Percentiles rank a stretch among this genome's conserved stretches.
Evolutionary conservation across 805 yeast genomes (phyloP).

Genomic region (Spathaspora gorwiae): DNA sequence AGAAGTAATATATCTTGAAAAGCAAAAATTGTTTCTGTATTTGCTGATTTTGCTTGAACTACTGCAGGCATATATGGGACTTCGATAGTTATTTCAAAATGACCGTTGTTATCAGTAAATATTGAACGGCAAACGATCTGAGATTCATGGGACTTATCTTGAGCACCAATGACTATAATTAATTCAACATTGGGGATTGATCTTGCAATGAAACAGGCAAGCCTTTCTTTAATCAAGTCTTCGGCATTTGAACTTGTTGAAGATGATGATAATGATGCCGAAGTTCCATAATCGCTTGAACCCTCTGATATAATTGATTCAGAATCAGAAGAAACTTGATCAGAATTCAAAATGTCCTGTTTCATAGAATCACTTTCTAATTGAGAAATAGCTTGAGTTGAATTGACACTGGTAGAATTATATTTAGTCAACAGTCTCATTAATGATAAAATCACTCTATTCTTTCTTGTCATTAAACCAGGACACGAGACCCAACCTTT

Average conservation of each 20-base stretch:
- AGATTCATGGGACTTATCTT: constrained; percentile 22
- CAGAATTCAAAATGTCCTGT: constrained; percentile 19
- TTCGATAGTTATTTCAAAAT: constrained; percentile 49
- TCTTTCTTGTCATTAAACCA: constrained; percentile 67
- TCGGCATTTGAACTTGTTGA: constrained; percentile 23
- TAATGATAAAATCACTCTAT: constrained; percentile 60
- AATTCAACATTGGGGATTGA: constrained; percentile 57
- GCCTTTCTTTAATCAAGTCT: constrained; percentile 54
- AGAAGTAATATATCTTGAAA: constrained; percentile 44
- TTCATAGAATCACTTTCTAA: constrained; percentile 22
- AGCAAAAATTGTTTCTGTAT: constrained; percentile 45
- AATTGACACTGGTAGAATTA: constrained; percentile 11
- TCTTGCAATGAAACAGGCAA: constrained; percentile 66
- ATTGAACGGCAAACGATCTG: constrained; percentile 25
- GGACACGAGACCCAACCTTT: constrained; percentile 73
- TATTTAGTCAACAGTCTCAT: constrained; percentile 62
- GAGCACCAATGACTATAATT: constrained; percentile 53
- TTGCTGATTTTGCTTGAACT: constrained; percentile 46
- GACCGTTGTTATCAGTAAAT: constrained; percentile 64
- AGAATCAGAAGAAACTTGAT: constrained; percentile 15
- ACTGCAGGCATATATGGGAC: constrained; percentile 60
- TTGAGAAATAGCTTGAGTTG: constrained; percentile 18
- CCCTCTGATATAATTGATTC: constrained; percentile 15
- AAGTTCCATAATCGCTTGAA: constrained; percentile 3
- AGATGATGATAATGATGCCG: constrained; percentile 4